Evolutionary conservation across 1,284 basidiomycete species (phyloP).

Genomic region (Malassezia slooffiae): DNA sequence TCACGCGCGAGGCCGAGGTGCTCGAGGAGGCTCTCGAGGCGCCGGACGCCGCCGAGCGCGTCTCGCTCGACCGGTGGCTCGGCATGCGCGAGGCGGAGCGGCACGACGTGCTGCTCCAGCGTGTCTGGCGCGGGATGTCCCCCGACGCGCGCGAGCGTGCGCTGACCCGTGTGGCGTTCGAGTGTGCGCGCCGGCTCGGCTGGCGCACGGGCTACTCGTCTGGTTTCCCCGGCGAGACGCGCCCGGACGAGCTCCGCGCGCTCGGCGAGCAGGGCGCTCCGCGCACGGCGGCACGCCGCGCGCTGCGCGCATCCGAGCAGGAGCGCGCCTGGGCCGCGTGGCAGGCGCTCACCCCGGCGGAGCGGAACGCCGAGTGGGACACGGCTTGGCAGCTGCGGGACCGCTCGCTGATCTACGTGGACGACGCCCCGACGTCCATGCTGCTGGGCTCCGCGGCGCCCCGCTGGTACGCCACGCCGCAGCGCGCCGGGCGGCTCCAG

Average conservation of each 20-base stretch:
- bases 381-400: slow-evolving; percentile 37
- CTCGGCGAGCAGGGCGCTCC: slow-evolving; percentile 11
- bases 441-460: slow-evolving; percentile 23
- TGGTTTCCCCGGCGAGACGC: slow-evolving; percentile 24
- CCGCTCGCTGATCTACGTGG: slow-evolving; percentile 36
- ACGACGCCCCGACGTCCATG: slow-evolving; percentile 28
- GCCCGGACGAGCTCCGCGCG: slow-evolving; percentile 8
- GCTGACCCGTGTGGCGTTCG: slow-evolving; percentile 20
- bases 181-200: slow-evolving; percentile 32
- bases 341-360: slow-evolving; percentile 18
- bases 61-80: slow-evolving; percentile 13
- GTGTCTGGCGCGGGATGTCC: slow-evolving; percentile 19
- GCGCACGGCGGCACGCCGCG: slow-evolving; percentile 16
- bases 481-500: slow-evolving; percentile 57
- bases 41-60: background rate
- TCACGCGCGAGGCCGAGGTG: slow-evolving; percentile 11
- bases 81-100: slow-evolving; percentile 22
- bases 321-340: slow-evolving; percentile 31
- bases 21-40: slow-evolving; percentile 7
- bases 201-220: slow-evolving; percentile 42
- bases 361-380: slow-evolving; percentile 26
- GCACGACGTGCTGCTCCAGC: slow-evolving; percentile 20
- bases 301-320: slow-evolving; percentile 22
- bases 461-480: slow-evolving; percentile 35
- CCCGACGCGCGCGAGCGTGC: slow-evolving; percentile 15